Percentiles rank a stretch among this genome's conserved stretches.
These are phyloP conservation scores for Karstenula rhodostoma DNA, from an alignment of 2,329 filamentous ascomycete species.

Conservation along the genomic window DNA sequence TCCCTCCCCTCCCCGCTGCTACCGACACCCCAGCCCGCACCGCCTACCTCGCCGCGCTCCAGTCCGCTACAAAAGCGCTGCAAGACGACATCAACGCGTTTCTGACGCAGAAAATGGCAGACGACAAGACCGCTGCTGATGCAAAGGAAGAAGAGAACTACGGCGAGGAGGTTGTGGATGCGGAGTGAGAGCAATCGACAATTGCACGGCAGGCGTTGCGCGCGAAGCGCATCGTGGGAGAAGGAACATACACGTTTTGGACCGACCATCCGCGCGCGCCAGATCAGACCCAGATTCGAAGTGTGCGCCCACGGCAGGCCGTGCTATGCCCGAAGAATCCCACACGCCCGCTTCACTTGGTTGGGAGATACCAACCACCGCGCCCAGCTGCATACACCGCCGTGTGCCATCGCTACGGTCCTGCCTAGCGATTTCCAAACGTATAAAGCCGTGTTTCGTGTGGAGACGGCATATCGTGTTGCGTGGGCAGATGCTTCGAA, in stretches of 20 bases:
- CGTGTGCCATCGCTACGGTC: too few relatives aligned
- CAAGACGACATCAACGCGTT: slow-evolving; percentile 73
- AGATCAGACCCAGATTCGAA: too few relatives aligned
- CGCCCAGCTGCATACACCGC: too few relatives aligned
- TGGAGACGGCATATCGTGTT: too few relatives aligned
- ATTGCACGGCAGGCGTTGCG: neutral
- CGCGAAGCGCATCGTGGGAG: neutral
- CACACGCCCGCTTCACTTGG: too few relatives aligned
- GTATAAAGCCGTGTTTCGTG: too few relatives aligned
- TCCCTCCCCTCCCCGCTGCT: slow-evolving; percentile 18
- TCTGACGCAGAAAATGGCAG: slow-evolving; percentile 75
- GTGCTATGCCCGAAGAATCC: too few relatives aligned
- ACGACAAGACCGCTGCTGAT: slow-evolving; percentile 63
- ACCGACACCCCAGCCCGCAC: slow-evolving; percentile 58
- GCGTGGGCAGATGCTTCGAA: too few relatives aligned
- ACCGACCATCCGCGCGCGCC: too few relatives aligned
- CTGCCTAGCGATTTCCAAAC: too few relatives aligned
- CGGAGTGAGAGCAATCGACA: slow-evolving; percentile 55
- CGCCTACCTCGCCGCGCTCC: slow-evolving; percentile 66
- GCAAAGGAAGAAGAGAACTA: slow-evolving; percentile 74
- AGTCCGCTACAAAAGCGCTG: slow-evolving; percentile 61
- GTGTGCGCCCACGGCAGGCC: too few relatives aligned
- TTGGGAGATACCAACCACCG: too few relatives aligned
- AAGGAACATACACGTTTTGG: neutral
- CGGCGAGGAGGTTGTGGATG: slow-evolving; percentile 77